Percentiles rank a stretch among this genome's conserved stretches.
Evolutionary conservation across 768 basidiomycete genomes (phyloP).

Genomic region (Rhodotorula taiwanensis): DNA sequence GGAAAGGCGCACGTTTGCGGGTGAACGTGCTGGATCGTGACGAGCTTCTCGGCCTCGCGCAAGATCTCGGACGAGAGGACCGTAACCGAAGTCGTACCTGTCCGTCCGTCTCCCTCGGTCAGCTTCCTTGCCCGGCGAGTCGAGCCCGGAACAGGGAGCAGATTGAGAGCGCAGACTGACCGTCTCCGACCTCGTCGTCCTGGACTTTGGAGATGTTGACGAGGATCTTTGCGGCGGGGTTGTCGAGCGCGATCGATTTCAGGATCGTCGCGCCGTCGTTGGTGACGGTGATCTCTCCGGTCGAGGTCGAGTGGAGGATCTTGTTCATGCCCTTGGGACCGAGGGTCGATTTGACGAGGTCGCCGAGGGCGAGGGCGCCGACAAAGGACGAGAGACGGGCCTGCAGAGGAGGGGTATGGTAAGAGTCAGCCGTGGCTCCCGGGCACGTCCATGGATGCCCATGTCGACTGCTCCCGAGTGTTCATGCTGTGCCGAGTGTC

Average conservation of each 20-base stretch:
- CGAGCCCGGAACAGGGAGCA: no score
- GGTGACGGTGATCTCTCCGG: constrained; percentile 89
- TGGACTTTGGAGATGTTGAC: constrained; percentile 99
- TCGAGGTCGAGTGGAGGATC: constrained; percentile 84
- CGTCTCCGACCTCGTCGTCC: constrained; percentile 98
- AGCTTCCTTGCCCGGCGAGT: no score
- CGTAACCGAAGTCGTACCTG: constrained; percentile 73
- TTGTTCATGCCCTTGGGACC: constrained; percentile 99
- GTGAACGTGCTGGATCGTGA: constrained; percentile 77
- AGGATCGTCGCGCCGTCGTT: constrained; percentile 99
- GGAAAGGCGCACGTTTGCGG: constrained; percentile 67
- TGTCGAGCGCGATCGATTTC: constrained; percentile 94
- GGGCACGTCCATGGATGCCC: no score
- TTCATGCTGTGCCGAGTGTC: no score
- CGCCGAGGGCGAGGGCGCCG: constrained; percentile 91
- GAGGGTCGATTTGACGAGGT: constrained; percentile 95
- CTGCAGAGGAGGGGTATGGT: constrained; percentile 43
- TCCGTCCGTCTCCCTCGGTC: neutral
- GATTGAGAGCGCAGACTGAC: constrained; percentile 16
- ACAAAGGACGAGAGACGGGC: constrained; percentile 97
- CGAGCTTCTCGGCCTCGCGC: constrained; percentile 90
- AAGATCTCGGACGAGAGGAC: constrained; percentile 86
- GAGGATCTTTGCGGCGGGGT: constrained; percentile 96
- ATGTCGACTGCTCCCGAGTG: no score
- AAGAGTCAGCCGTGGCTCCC: constrained; percentile 5